phyloP scores from a whole-genome alignment of 805 yeast genomes.

The Brettanomyces sp. region DNA sequence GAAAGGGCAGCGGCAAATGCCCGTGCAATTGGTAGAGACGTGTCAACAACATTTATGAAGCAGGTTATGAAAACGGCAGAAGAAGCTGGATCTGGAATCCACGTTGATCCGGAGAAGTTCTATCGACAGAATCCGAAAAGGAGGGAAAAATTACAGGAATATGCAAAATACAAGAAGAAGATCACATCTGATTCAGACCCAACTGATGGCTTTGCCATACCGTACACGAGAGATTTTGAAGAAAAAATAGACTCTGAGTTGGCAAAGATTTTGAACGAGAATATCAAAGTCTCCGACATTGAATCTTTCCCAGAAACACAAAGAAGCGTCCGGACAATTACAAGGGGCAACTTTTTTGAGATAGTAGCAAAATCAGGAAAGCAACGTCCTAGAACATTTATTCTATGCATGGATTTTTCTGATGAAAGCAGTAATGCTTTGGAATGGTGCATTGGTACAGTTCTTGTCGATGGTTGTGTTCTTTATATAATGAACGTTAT shows the following conservation, averaged over 20 bases:
- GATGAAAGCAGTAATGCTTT: conserved; percentile 78
- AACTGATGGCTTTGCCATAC: conserved; percentile 29
- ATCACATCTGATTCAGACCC: conserved; percentile 45
- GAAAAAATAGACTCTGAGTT: conserved; percentile 53
- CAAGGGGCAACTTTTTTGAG: conserved; percentile 58
- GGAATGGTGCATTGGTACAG: conserved; percentile 83
- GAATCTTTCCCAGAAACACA: conserved; percentile 44
- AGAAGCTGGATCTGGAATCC: conserved; percentile 33
- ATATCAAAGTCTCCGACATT: conserved; percentile 44
- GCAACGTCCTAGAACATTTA: conserved; percentile 42
- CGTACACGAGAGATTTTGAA: conserved; percentile 61
- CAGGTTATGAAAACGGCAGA: conserved; percentile 23
- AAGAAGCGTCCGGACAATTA: conserved; percentile 59
- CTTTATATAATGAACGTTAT: conserved; percentile 60
- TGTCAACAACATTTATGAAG: conserved; percentile 23
- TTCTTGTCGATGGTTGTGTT: conserved; percentile 74
- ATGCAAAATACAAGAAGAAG: conserved; percentile 48
- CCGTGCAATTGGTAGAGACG: conserved; percentile 27
- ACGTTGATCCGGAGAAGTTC: conserved; percentile 32
- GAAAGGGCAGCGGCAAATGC: conserved; percentile 56
- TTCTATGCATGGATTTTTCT: conserved; percentile 74
- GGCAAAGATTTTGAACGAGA: conserved; percentile 44
- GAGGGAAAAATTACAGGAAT: conserved; percentile 44
- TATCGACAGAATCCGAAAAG: conserved; percentile 42
- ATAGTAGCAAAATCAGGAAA: conserved; percentile 18